phyloP scores from a whole-genome alignment of 352 stramenopile species.

The Phytophthora litchii region DNA sequence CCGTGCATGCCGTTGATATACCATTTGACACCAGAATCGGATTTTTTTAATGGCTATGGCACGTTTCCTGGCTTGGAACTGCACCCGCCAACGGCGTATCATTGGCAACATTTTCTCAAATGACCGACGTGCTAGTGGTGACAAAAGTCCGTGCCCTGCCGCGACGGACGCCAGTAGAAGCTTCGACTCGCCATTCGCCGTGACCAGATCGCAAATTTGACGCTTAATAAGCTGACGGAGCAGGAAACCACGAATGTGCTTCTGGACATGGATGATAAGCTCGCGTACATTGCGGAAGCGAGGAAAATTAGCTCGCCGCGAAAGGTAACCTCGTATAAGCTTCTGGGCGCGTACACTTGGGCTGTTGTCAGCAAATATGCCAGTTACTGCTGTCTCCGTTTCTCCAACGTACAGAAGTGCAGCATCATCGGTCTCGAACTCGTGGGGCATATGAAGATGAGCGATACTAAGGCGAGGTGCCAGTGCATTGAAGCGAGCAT shows the following conservation, averaged over 20 bases:
- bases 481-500: conserved; percentile 42
- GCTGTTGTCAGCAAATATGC: conserved; percentile 52
- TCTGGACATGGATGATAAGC: conserved; percentile 62
- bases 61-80: conserved; percentile 60
- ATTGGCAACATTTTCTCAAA: conserved; percentile 58
- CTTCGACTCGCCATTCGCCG: conserved; percentile 46
- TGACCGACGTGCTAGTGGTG: conserved; percentile 40
- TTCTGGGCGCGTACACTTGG: conserved; percentile 36
- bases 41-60: conserved; percentile 79
- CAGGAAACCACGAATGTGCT: conserved; percentile 64
- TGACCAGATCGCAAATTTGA: conserved; percentile 60
- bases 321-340: conserved; percentile 58
- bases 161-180: conserved; percentile 47
- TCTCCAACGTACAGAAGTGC: conserved; percentile 44
- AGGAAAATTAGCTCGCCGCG: conserved; percentile 42
- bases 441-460: conserved; percentile 42
- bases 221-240: conserved; percentile 50
- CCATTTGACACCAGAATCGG: conserved; percentile 78
- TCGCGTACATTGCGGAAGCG: conserved; percentile 49
- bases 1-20: conserved; percentile 66
- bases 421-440: conserved; percentile 52
- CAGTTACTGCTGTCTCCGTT: conserved; percentile 34
- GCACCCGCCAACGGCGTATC: conserved; percentile 61
- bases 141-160: conserved; percentile 32
- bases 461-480: conserved; percentile 39